A percentile compares a stretch with the other conserved stretches of the same genome.
Conservation (phyloP, 1,284 basidiomycete species). For the Gymnopus androsaceus region DNA sequence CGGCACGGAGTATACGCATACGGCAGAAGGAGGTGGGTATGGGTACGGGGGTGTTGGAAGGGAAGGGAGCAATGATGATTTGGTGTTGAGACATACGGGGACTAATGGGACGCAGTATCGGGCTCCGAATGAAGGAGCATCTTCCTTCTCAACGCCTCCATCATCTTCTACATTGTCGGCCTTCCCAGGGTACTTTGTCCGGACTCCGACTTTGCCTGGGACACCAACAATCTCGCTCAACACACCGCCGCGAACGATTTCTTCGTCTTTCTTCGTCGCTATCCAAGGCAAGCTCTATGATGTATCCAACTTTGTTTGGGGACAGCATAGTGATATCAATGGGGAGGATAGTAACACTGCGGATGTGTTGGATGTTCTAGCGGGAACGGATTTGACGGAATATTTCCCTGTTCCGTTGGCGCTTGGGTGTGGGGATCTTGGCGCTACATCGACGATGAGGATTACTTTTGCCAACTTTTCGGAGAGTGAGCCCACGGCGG, state of each 20-base stretch:
- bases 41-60: constrained; percentile 6
- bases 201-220: constrained; percentile 90
- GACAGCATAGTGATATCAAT: constrained; percentile 83
- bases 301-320: constrained; percentile 83
- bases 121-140: constrained; percentile 57
- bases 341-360: constrained; percentile 64
- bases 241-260: constrained; percentile 79
- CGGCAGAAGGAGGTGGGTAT: constrained; percentile 30
- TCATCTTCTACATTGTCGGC: constrained; percentile 90
- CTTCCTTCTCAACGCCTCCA: constrained; percentile 74
- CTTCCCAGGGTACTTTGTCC: constrained; percentile 92
- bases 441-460: constrained; percentile 51
- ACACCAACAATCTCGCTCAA: constrained; percentile 66
- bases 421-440: constrained; percentile 75
- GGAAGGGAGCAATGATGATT: constrained; percentile 59
- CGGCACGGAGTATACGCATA: constrained; percentile 45
- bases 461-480: constrained; percentile 75
- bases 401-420: constrained; percentile 87
- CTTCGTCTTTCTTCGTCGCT: constrained; percentile 86
- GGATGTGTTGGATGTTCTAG: constrained; percentile 72
- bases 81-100: constrained; percentile 55
- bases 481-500: constrained; percentile 59
- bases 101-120: constrained; percentile 51
- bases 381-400: constrained; percentile 85
- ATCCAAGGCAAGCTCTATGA: constrained; percentile 92